Evolutionary conservation across 208 protist species (phyloP), one percentile per base, ranked within the genome.

Genomic region (Phytomonas francai): DNA sequence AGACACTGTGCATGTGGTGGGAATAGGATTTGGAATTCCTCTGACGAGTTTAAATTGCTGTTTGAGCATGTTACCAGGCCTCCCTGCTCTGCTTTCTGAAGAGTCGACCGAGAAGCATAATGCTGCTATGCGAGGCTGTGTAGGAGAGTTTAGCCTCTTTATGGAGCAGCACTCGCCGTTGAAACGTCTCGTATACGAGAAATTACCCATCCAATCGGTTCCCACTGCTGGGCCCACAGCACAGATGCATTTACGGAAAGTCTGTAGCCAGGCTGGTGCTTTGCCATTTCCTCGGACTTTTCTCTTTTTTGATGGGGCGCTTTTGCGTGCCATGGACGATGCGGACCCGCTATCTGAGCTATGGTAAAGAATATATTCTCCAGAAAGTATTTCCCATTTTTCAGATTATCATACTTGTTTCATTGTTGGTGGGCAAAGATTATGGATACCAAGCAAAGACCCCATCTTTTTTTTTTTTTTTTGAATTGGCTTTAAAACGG

Each of bases 101-200:
- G 49, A 79, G 5, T 78, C 71, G 31, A 84, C 68, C 29, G 85
- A 88, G 57, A 45, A 61, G 16, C 88, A 94, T 70, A 88, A 85
- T 68, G 61, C 65, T 19, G 83, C 88, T 12, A 90, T 94, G 83
- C 83, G 78, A n/a, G 68, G 33, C 42, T 79, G 76, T 49, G 79
- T 81, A 57, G 36, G 28, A 3, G 83, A 86, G 61, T 88, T 92
- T 67, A 80, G 85, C 25, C 74, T 70, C 1, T 92, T 94, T 65
- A 76, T 94, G 45, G 82, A 90, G 73, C 76, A 70, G 12, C 78
- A 94, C 77, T 85, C 84, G 39, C 75, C 85, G 0, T 71, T 94
- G 34, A 89, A 77, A n/a, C 70, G 73, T 8, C 64, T 65, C 3
- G 81, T 73, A 8, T 77, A 84, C 32, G 78, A 78, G 36, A 82